Percentiles rank a stretch among this genome's conserved stretches.
phyloP scores from a whole-genome alignment of 805 yeast species.

The Suhomyces faveliae region DNA sequence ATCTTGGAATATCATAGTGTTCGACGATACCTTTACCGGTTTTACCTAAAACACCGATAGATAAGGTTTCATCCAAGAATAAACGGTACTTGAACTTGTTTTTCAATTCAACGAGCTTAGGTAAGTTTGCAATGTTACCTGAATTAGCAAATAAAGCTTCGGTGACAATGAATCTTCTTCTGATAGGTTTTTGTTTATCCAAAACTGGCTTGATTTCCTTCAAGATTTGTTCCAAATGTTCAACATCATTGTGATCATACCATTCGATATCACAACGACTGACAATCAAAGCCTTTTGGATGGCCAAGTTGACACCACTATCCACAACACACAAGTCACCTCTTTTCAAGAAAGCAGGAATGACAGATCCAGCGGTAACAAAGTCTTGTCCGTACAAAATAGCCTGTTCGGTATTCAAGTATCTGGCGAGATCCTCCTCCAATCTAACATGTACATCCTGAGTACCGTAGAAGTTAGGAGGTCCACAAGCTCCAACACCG shows the following conservation, averaged over 20 bases:
- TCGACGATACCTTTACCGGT: conserved; percentile 87
- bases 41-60: conserved; percentile 82
- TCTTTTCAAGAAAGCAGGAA: conserved; percentile 92
- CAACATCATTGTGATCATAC: conserved; percentile 87
- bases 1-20: conserved; percentile 62
- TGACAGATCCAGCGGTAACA: conserved; percentile 78
- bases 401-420: conserved; percentile 72
- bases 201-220: conserved; percentile 58
- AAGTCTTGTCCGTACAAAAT: conserved; percentile 93
- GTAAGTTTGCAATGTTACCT: conserved; percentile 78
- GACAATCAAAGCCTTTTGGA: conserved; percentile 85
- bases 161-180: conserved; percentile 85
- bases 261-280: conserved; percentile 83
- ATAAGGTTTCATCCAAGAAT: conserved; percentile 81
- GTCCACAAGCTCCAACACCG: conserved; percentile 99
- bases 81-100: conserved; percentile 80
- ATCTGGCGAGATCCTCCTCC: conserved; percentile 72
- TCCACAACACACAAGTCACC: conserved; percentile 93
- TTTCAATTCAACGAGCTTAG: conserved; percentile 68
- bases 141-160: conserved; percentile 83
- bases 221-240: conserved; percentile 70
- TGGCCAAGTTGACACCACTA: conserved; percentile 65
- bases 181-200: conserved; percentile 68
- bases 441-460: conserved; percentile 85
- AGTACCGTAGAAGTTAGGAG: conserved; percentile 95